phyloP scores from a whole-genome alignment of 257 asterid genomes.

The Fraxinus americana region DNA sequence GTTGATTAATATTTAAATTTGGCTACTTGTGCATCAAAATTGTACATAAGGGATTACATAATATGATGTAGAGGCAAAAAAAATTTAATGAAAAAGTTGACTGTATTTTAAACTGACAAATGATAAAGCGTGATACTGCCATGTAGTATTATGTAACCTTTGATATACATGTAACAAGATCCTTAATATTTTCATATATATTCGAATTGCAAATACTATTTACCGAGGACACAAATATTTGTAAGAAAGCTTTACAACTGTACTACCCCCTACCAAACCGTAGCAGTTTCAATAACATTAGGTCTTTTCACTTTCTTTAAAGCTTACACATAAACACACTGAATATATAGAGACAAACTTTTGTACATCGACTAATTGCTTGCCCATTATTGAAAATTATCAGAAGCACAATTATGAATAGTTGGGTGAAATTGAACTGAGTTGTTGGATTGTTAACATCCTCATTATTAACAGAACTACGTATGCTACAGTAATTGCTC shows the following conservation, averaged over 20 bases:
- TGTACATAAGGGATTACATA: too few species aligned
- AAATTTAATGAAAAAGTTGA: too few species aligned
- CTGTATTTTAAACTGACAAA: too few species aligned
- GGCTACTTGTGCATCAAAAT: too few species aligned
- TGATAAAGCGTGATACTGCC: too few species aligned
- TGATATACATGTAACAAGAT: too few species aligned
- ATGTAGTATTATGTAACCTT: too few species aligned
- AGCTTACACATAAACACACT: neutral
- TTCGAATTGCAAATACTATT: neutral
- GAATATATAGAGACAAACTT: neutral
- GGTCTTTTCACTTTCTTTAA: neutral
- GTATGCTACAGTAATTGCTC: neutral
- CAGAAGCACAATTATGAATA: neutral
- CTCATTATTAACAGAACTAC: neutral
- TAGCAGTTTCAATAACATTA: neutral
- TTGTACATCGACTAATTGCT: neutral
- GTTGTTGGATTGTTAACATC: neutral
- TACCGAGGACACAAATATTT: too few species aligned
- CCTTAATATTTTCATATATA: too few species aligned
- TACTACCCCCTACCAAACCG: neutral
- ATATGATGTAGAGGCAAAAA: too few species aligned
- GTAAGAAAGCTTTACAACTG: neutral
- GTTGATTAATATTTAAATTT: too few species aligned
- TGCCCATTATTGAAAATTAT: neutral
- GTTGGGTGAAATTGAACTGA: conserved; percentile 1